Evolutionary conservation across 257 asterid species (phyloP).

Genomic region (Solanum virginianum): DNA sequence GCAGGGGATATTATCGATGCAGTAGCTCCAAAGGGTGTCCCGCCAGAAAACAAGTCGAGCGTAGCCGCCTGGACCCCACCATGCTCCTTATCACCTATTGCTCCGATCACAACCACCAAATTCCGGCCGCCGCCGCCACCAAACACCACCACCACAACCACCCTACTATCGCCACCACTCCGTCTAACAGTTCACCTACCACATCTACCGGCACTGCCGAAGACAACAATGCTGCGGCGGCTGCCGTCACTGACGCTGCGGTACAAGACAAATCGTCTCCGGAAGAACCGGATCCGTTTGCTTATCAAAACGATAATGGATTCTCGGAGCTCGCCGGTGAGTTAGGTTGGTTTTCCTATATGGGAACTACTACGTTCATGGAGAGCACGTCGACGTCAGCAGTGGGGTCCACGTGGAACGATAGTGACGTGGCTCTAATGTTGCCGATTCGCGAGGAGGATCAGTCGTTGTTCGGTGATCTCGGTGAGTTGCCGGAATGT

Average conservation of each 20-base stretch:
- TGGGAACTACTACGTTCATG: slow-evolving; percentile 33
- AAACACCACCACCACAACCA: slow-evolving; percentile 28
- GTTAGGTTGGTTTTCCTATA: slow-evolving; percentile 53
- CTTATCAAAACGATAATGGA: slow-evolving; percentile 19
- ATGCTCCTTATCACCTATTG: slow-evolving; percentile 58
- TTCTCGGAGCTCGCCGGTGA: slow-evolving; percentile 49
- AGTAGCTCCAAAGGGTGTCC: slow-evolving; percentile 83
- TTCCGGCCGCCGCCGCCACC: slow-evolving; percentile 24
- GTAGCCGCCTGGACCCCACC: slow-evolving; percentile 71
- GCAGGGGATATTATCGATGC: slow-evolving; percentile 78
- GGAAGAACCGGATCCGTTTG: slow-evolving; percentile 24
- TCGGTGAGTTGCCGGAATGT: slow-evolving; percentile 72
- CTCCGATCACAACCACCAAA: slow-evolving; percentile 53
- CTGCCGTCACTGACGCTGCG: neutral
- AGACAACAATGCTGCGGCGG: neutral
- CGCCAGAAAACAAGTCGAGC: slow-evolving; percentile 77
- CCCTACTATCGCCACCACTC: neutral
- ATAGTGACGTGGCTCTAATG: slow-evolving; percentile 30
- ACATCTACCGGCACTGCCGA: neutral
- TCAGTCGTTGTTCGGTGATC: slow-evolving; percentile 57
- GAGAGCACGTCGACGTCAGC: slow-evolving; percentile 25
- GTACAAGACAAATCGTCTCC: neutral
- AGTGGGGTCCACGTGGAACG: slow-evolving; percentile 41
- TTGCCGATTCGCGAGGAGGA: slow-evolving; percentile 64
- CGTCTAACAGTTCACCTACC: neutral